A percentile compares a stretch with the other conserved stretches of the same genome.
Evolutionary conservation across 2,329 filamentous ascomycete species (phyloP).

Genomic region (Neofusicoccum kwambonambiense): DNA sequence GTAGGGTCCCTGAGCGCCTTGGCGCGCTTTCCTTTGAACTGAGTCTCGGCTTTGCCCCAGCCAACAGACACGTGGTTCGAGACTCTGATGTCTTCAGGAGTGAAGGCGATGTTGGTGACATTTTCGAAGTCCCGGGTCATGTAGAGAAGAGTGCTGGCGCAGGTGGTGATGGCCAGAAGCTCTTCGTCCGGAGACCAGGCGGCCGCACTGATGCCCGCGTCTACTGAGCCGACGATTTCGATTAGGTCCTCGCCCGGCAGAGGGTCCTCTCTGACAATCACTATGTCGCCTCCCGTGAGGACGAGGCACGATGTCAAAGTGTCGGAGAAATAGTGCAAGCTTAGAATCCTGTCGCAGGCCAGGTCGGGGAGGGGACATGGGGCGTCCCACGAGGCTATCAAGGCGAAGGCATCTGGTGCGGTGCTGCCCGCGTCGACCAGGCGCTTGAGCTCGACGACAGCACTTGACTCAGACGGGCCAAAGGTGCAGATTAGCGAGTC

Average conservation of each 20-base stretch:
- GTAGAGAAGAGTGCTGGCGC: constrained; percentile 75
- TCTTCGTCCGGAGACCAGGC: constrained; percentile 96
- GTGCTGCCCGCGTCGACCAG: constrained; percentile 36
- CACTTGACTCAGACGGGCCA: constrained; percentile 70
- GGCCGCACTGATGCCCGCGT: constrained; percentile 85
- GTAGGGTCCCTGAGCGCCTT: constrained; percentile 88
- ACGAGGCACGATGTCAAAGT: constrained; percentile 75
- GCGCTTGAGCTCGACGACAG: constrained; percentile 71
- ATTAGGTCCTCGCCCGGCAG: constrained; percentile 71
- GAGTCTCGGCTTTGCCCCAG: constrained; percentile 97
- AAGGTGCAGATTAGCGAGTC: constrained; percentile 80
- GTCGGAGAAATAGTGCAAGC: constrained; percentile 82
- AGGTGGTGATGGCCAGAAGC: constrained; percentile 78
- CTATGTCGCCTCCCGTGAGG: constrained; percentile 85
- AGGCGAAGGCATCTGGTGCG: constrained; percentile 33
- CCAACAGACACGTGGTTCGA: constrained; percentile 95
- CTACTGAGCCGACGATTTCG: constrained; percentile 92
- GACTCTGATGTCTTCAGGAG: constrained; percentile 73
- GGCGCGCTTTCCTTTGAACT: constrained; percentile 90
- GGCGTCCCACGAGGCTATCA: constrained; percentile 85
- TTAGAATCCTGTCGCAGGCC: constrained; percentile 70
- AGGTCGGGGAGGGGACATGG: constrained; percentile 76
- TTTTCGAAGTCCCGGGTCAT: constrained; percentile 93
- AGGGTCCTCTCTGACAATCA: constrained; percentile 75
- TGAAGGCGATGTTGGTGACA: constrained; percentile 71